Conservation (phyloP, 352 stramenopile species). For the Pythium scleroteichum region DNA sequence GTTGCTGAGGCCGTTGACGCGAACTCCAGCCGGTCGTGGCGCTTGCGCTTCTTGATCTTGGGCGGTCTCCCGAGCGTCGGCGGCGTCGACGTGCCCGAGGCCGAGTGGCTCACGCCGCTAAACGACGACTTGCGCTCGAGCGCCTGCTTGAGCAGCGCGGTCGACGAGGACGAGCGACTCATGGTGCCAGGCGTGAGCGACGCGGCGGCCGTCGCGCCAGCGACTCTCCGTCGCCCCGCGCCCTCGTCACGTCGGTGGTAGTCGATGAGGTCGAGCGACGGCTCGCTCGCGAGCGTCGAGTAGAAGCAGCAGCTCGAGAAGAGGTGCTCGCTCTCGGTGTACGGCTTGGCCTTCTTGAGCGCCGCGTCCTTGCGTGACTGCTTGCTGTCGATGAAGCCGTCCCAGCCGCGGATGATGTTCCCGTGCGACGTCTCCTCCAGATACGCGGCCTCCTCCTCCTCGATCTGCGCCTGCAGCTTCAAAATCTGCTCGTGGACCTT, state of each 20-base stretch:
- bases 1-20: conserved; percentile 24
- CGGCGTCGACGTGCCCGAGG: conserved; percentile 8
- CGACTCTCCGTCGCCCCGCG: background rate
- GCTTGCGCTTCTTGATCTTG: conserved; percentile 29
- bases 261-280: conserved; percentile 56
- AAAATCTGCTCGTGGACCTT: conserved; percentile 72
- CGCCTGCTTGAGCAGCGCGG: conserved; percentile 7
- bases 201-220: background rate
- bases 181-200: background rate
- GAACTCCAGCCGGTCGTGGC: conserved; percentile 13
- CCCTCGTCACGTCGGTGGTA: conserved; percentile 37
- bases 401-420: conserved; percentile 88
- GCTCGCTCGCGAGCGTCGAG: conserved; percentile 47
- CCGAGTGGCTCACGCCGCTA: conserved; percentile 7
- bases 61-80: conserved; percentile 17
- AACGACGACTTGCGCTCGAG: conserved; percentile 28
- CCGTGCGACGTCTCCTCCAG: conserved; percentile 82
- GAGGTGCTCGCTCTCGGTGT: conserved; percentile 74
- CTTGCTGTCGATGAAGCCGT: conserved; percentile 85
- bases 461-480: conserved; percentile 72
- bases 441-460: conserved; percentile 77
- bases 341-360: conserved; percentile 83
- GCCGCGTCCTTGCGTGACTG: conserved; percentile 69
- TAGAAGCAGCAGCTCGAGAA: conserved; percentile 82
- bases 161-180: background rate